A percentile compares a stretch with the other conserved stretches of the same genome.
Evolutionary conservation across 1,284 basidiomycete genomes (phyloP).

Genomic region (Wallemia ichthyophaga): DNA sequence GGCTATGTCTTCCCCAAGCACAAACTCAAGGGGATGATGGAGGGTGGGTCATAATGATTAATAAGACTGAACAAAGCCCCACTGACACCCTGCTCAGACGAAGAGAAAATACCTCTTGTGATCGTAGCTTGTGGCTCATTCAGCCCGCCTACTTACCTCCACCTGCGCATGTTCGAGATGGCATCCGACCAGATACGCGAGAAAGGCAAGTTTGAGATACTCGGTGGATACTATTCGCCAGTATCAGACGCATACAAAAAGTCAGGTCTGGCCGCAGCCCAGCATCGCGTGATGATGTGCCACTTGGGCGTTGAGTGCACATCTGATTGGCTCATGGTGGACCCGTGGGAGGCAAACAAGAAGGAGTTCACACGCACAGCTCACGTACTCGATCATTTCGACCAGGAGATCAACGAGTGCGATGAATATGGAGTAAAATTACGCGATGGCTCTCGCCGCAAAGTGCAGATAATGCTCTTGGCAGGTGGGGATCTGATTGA

Average conservation of each 20-base stretch:
- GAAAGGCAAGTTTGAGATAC: slow-evolving; percentile 69
- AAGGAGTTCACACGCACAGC: slow-evolving; percentile 72
- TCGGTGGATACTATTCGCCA: slow-evolving; percentile 78
- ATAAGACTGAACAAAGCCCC: background rate
- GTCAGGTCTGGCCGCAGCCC: slow-evolving; percentile 46
- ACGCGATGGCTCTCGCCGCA: slow-evolving; percentile 9
- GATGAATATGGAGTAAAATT: slow-evolving; percentile 30
- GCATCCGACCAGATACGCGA: slow-evolving; percentile 80
- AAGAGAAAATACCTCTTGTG: slow-evolving; percentile 18
- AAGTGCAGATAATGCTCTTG: slow-evolving; percentile 52
- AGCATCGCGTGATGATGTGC: slow-evolving; percentile 63
- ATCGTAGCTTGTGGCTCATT: slow-evolving; percentile 25
- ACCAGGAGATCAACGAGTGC: slow-evolving; percentile 57
- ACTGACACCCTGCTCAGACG: slow-evolving; percentile 11
- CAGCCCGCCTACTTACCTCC: slow-evolving; percentile 26
- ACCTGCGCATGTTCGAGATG: slow-evolving; percentile 93
- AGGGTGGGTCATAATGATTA: slow-evolving; percentile 12
- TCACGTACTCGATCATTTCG: slow-evolving; percentile 81
- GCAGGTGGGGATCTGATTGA: slow-evolving; percentile 92
- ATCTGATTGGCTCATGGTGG: slow-evolving; percentile 38
- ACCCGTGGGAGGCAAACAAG: slow-evolving; percentile 87
- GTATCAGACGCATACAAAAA: slow-evolving; percentile 84
- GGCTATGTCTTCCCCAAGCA: slow-evolving; percentile 17
- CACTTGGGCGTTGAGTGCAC: slow-evolving; percentile 50
- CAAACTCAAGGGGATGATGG: slow-evolving; percentile 16